These are phyloP conservation scores for Isabelozyma pseudorhagii DNA, from an alignment of 805 yeast species.

Conservation along the genomic window DNA sequence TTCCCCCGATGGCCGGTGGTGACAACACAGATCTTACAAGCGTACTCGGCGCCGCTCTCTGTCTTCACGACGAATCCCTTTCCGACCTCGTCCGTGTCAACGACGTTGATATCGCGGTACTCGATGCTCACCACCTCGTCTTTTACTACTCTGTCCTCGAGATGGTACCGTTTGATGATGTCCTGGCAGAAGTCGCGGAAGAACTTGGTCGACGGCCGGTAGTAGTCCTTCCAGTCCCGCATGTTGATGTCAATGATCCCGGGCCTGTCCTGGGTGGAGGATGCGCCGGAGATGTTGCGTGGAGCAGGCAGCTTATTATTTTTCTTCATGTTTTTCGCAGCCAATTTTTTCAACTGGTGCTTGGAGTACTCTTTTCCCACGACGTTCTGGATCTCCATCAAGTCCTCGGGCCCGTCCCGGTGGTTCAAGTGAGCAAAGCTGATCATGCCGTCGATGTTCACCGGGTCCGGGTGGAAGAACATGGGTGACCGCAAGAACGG, in stretches of 20 bases:
- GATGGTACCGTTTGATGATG: conserved; percentile 27
- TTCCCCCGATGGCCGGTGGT: conserved; percentile 36
- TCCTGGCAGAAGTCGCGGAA: conserved; percentile 38
- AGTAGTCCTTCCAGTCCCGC: conserved; percentile 44
- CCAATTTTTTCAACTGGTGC: conserved; percentile 34
- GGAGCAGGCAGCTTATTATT: conserved; percentile 10
- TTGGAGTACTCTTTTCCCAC: conserved; percentile 45
- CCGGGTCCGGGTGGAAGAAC: conserved; percentile 48
- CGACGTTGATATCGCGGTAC: conserved; percentile 20
- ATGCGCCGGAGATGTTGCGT: conserved; percentile 7
- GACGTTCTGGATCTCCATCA: conserved; percentile 40
- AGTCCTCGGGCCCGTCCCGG: conserved; percentile 26
- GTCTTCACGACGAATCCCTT: conserved; percentile 33
- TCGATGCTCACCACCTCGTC: conserved; percentile 31
- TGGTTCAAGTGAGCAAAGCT: conserved; percentile 31
- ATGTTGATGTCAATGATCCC: conserved; percentile 41
- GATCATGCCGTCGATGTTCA: conserved; percentile 41
- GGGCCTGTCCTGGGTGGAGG: conserved; percentile 23
- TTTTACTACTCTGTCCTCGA: conserved; percentile 24
- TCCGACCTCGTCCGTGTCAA: conserved; percentile 18
- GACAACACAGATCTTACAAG: conserved; percentile 30
- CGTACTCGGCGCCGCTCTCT: conserved; percentile 25
- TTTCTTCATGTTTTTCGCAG: conserved; percentile 12
- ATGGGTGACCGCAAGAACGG: conserved; percentile 44
- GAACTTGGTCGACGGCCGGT: conserved; percentile 39